phyloP scores from a whole-genome alignment of 2,329 filamentous ascomycete species.

The Colletotrichum kahawae region DNA sequence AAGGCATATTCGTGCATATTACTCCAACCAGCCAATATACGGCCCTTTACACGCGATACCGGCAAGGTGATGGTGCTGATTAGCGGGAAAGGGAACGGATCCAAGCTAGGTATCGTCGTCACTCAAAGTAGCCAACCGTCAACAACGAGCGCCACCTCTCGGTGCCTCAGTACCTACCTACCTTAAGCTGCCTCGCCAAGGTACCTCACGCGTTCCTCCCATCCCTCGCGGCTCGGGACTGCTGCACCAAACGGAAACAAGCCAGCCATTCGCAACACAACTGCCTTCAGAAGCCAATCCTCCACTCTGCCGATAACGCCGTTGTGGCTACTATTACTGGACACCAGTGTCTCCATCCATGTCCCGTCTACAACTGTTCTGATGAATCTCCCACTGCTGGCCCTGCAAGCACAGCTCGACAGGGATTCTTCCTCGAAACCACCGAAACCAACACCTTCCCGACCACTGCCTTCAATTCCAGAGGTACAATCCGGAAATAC shows the following conservation, averaged over 20 bases:
- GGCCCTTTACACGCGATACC: background rate
- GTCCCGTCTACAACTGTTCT: background rate
- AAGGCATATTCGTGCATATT: background rate
- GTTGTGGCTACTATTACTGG: background rate
- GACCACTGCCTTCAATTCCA: background rate
- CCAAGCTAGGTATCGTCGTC: background rate
- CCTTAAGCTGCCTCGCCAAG: background rate
- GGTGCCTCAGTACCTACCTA: background rate
- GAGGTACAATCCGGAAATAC: background rate
- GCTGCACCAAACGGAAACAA: background rate
- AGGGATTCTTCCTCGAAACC: constrained; percentile 6
- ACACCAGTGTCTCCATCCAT: background rate
- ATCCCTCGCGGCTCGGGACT: background rate
- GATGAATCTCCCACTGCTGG: background rate
- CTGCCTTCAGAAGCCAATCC: background rate
- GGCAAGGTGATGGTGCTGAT: background rate
- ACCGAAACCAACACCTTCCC: background rate
- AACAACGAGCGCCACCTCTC: background rate
- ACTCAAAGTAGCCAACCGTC: background rate
- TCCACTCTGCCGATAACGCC: constrained; percentile 6
- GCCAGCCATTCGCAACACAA: background rate
- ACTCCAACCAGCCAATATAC: background rate
- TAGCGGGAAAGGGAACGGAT: background rate
- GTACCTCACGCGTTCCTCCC: background rate
- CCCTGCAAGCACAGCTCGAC: background rate